Base-by-base conservation (phyloP, 305 asterid species). In the Andrographis paniculata region DNA sequence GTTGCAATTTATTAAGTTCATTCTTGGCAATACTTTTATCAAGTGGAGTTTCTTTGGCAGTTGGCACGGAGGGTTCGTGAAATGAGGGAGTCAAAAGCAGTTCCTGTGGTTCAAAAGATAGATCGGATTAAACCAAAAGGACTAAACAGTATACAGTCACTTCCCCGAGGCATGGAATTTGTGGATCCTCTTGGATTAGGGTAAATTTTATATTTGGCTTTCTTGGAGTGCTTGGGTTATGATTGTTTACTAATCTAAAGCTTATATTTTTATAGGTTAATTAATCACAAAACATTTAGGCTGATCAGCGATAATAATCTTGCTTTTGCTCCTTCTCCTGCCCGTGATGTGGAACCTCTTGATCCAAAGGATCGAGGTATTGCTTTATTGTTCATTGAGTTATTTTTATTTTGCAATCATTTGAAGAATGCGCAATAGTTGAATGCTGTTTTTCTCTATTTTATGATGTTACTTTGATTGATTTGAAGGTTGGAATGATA, bases 141-240 rank as follows among this genome's bases (percentile, higher is more conserved):
- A 56, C 82, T 91, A 55, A 91, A 45, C 67, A 72, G 60, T 63
- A 18, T 81, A 55, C 85, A 77, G 48, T 91, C 99, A 5, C 94
- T 91, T 59, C 93, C 99, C 38, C 94, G 99, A 52, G 99, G 95
- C 71, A 84, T 91, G 89, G 99, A 91, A 62, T 87, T 89, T 76
- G 77, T 87, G 56, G 96, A 91, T 74, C 99, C 96, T 68, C 81
- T 91, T 52, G 95, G 96, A 62, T 70, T 91, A 63, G 99, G 99
- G 96, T 91, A 84, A 61, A 48, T 5, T 49, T 36, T 64, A 42
- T 63, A 20, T 36, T 53, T 20, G 20, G 17, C 50, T 52, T 49
- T 31, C 65, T 6, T 15, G 20, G 6, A 3, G 44, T 35, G n/a
- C 54, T 27, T 65, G 60, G 56, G 65, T 59, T 21, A 27, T 38